Evolutionary conservation across 1,139 yeast species (phyloP), one percentile per base, ranked within the genome.

Genomic region (Yamadazyma dendronema): DNA sequence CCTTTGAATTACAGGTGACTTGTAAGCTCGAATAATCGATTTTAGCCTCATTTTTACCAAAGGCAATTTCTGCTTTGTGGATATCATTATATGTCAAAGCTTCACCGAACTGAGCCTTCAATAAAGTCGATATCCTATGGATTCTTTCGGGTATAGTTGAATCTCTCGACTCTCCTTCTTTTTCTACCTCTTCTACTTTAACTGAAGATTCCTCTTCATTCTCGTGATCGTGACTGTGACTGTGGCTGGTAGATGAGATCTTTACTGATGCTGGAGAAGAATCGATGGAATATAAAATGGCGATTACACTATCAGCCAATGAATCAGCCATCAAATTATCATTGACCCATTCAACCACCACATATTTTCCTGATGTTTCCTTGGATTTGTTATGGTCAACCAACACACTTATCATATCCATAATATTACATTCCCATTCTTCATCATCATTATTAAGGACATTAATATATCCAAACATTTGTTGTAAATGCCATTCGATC

Each of bases 221-320:
- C 33, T 60, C 56, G 28, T 42, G 37, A 21, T 47, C 47, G 28
- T 42, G 38, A 17, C 47, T 46, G 46, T 71, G 74, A 10, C 52
- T 54, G 50, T 79, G 85, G 5, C 69, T 52, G 38, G 72, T 72
- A 3, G 95, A 79, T 10, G 95, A 81, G 44, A 88, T 59, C 54
- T 89, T 92, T 19, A 92, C 96, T 4, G 97, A 87, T 0, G 96
- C 95, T 3, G 97, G 97, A 0, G 96, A 83, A 0, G 96, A 83
- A 56, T 92, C 98, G 30, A 92, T 94, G 30, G 96, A 86, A 57
- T 92, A 74, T 26, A 92, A 64, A 31, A 92, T 88, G 1, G 97
- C 96, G 42, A 94, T 76, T 2, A 89, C 87, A 30, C 97, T 84
- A 55, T 92, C 99, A 0, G 98, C 98, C 49, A 92, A 78, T 0